These are phyloP conservation scores for Pilatotrama ljubarskyi DNA, from an alignment of 768 basidiomycete species.

Conservation along the genomic window DNA sequence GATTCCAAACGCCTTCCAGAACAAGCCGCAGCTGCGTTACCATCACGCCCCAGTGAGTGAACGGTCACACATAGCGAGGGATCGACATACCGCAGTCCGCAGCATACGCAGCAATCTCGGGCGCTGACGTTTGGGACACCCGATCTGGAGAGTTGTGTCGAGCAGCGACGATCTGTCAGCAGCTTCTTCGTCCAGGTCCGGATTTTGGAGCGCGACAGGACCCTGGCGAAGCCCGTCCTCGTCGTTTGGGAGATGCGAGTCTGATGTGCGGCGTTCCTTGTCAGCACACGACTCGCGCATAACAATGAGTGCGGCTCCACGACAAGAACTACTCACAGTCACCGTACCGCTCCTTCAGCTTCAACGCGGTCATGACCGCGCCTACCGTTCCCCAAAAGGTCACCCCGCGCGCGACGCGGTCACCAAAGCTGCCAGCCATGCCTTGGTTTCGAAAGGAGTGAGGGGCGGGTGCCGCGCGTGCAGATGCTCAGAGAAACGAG, in stretches of 20 bases:
- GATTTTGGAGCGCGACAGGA: conserved; percentile 27
- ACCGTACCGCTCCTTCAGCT: conserved; percentile 48
- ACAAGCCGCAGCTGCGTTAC: conserved; percentile 44
- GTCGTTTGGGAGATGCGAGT: conserved; percentile 43
- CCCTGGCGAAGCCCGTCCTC: conserved; percentile 35
- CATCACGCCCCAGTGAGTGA: not conserved
- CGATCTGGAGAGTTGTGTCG: conserved; percentile 26
- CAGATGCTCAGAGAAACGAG: too few species aligned
- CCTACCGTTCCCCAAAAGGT: conserved; percentile 46
- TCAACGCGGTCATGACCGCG: conserved; percentile 46
- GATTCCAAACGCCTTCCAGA: conserved; percentile 57
- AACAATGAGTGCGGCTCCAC: not conserved
- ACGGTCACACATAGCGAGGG: conserved; percentile 9
- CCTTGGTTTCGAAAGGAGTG: not conserved
- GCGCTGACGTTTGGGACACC: conserved; percentile 35
- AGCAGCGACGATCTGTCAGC: conserved; percentile 22
- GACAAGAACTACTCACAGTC: conserved; percentile 52
- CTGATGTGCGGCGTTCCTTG: conserved; percentile 30
- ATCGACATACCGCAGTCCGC: conserved; percentile 45
- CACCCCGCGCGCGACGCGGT: conserved; percentile 15
- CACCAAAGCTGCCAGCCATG: conserved; percentile 6
- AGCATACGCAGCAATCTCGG: conserved; percentile 50
- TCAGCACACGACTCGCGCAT: not conserved
- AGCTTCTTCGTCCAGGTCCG: conserved; percentile 24
- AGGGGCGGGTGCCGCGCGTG: too few species aligned